Percentiles rank a stretch among this genome's conserved stretches.
These are phyloP conservation scores for Verticillium klebahnii DNA, from an alignment of 2,329 filamentous ascomycete genomes.

Conservation along the genomic window DNA sequence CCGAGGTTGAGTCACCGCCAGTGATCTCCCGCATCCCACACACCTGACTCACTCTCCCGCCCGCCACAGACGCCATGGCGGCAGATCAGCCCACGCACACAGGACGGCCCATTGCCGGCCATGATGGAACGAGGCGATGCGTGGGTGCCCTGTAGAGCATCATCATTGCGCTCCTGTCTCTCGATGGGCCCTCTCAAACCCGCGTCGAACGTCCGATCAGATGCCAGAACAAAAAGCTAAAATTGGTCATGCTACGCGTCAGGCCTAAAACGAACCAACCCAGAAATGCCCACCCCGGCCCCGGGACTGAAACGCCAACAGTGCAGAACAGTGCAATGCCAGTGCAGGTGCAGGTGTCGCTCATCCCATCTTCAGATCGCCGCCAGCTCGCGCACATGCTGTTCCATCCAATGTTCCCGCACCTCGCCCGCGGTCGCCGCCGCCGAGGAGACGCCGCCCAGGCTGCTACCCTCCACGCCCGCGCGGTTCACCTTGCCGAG, in stretches of 20 bases:
- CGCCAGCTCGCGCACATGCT: not conserved
- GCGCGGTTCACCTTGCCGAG: slow-evolving; percentile 18
- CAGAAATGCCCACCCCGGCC: not conserved
- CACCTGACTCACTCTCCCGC: not conserved
- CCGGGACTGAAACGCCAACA: not conserved
- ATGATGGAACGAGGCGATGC: not conserved
- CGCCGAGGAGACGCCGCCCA: not conserved
- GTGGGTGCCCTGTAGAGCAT: not conserved
- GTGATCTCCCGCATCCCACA: not conserved
- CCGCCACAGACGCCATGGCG: not conserved
- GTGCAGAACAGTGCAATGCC: not conserved
- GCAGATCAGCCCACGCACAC: not conserved
- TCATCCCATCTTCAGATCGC: not conserved
- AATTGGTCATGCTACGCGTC: not conserved
- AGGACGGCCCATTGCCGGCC: not conserved
- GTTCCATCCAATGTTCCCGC: not conserved
- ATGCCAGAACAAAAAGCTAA: not conserved
- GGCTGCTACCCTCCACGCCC: not conserved
- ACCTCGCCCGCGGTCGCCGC: not conserved
- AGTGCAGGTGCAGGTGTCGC: not conserved
- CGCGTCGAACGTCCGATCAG: not conserved
- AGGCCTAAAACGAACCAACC: not conserved
- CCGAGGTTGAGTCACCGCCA: not conserved
- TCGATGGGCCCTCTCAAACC: not conserved
- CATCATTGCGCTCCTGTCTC: not conserved